Evolutionary conservation across 2,329 filamentous ascomycete genomes (phyloP).

Genomic region (Fusarium irregulare): DNA sequence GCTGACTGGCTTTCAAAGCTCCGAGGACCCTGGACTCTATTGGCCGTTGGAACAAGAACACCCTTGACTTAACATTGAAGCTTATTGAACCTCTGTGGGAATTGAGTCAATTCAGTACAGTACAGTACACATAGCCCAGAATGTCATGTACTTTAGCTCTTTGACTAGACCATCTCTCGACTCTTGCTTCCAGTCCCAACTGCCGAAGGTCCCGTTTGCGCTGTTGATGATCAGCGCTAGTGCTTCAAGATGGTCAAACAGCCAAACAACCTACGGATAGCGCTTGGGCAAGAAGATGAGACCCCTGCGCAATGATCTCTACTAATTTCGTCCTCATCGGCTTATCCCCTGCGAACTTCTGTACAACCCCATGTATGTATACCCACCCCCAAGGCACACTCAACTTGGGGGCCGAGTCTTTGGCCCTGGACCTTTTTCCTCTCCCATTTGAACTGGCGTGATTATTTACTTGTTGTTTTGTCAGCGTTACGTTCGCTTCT

Average conservation of each 20-base stretch:
- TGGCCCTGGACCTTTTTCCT: background rate
- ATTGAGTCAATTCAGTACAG: background rate
- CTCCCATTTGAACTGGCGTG: background rate
- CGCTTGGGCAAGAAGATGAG: background rate
- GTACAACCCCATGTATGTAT: conserved; percentile 2
- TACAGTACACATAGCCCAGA: background rate
- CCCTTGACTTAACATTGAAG: background rate
- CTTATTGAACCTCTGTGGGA: background rate
- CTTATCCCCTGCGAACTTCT: conserved; percentile 1
- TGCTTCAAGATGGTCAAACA: conserved; percentile 6
- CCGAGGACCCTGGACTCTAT: background rate
- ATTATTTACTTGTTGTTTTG: background rate
- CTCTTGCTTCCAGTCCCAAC: background rate
- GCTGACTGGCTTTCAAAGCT: background rate
- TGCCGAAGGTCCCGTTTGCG: background rate
- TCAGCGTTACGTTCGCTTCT: conserved; percentile 7
- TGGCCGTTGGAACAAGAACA: background rate
- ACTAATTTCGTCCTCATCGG: conserved; percentile 7
- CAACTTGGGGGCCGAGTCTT: background rate
- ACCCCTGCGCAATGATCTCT: conserved; percentile 12
- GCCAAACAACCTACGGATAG: background rate
- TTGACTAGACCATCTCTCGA: background rate
- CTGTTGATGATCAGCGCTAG: conserved; percentile 7
- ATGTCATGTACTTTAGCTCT: background rate
- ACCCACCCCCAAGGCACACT: background rate